Base-by-base conservation (phyloP, 192 early-diverging fungal genomes). In the Coemansia sp. region DNA sequence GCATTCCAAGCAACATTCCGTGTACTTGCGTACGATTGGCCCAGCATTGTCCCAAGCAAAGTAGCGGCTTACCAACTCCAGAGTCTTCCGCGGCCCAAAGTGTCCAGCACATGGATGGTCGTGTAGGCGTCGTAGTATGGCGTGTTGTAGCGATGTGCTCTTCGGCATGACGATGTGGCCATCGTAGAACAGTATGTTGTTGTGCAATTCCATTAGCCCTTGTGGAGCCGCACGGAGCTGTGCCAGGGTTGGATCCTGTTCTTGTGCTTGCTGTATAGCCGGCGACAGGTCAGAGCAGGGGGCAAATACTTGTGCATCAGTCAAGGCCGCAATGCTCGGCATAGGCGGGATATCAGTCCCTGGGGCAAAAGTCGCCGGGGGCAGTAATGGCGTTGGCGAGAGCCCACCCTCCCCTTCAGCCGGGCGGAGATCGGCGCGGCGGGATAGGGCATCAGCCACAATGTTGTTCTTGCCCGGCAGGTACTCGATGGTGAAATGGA, bases 381-480 rank as follows among this genome's bases (percentile, higher is more conserved):
- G 3, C 5, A 33, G 31, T 13, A 33, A 12, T 19, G 36, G 0
- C 1, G 7, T 20, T 2, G 36, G 36, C 36, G 5, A 7, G 2
- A 20, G 18, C 19, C 36, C 21, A 38, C 21, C 36, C 9, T 11
- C 18, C 19, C 21, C 19, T 20, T 20, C 36, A 16, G 5, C 36
- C 10, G 36, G 36, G 2, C 4, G 17, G 18, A 21, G 36, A 20
- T 38, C 36, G 3, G 18, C 36, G 3, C 8, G 12, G 0, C 33
- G 32, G 2, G 33, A 54, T 13, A 54, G 4, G 1, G 36, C 44
- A 44, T 54, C 52, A 1, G 52, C 42, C 3, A 20, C 31, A 36
- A n/a, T 10, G 14, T 54, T 54, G 0, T 44, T 23, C 3, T 1
- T 7, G 0, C 52, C 52, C 14, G 30, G 43, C 1, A 27, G 23